Base-by-base conservation (phyloP, 2,329 filamentous ascomycete genomes). In the Colletotrichum zoysiae region DNA sequence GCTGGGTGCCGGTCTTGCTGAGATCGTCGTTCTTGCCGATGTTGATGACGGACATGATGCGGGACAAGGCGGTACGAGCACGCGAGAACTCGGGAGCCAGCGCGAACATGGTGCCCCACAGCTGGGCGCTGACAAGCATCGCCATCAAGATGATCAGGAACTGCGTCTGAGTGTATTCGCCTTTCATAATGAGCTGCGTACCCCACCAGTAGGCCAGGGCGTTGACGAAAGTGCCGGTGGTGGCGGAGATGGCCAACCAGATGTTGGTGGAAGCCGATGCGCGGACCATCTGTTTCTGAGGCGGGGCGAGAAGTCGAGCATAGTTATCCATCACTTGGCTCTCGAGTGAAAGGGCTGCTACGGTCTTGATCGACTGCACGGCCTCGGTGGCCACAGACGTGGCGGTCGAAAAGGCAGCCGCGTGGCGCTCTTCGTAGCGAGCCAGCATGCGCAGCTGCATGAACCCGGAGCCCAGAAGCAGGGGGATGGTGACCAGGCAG, bases 161-260 rank as follows among this genome's bases (percentile, higher is more conserved):
- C 4, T 88, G 86, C 35, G 88, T 87, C 20, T 83, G 84, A 7
- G 78, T 78, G 75, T 90, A 90, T 58, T 86, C 82, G 2, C 90
- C 89, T 18, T 83, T 83, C 42, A 89, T 82, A 68, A 92, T 89
- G 75, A 89, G 87, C 76, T 87, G 88, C 0, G 88, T 82, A 18
- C 90, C 90, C 89, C 90, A 92, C 89, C 90, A 92, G 77, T 91
- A 92, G 0, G 89, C 89, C 40, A 92, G 82, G 0, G 89, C 87
- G 75, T 92, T 90, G 9, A 91, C 85, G 58, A 89, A 85, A 73
- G 88, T 89, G 30, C 87, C 85, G 18, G 84, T 79, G 59, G 82
- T 83, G 73, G 86, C 85, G 9, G 85, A 81, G 38, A 86, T 81
- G 0, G 86, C 85, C 44, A 86, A 79, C 80, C 83, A 85, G 9